Percentiles rank a stretch among this genome's conserved stretches.
These are phyloP conservation scores for Kodamaea kaohsiungensis DNA, from an alignment of 805 yeast genomes.

Conservation along the genomic window DNA sequence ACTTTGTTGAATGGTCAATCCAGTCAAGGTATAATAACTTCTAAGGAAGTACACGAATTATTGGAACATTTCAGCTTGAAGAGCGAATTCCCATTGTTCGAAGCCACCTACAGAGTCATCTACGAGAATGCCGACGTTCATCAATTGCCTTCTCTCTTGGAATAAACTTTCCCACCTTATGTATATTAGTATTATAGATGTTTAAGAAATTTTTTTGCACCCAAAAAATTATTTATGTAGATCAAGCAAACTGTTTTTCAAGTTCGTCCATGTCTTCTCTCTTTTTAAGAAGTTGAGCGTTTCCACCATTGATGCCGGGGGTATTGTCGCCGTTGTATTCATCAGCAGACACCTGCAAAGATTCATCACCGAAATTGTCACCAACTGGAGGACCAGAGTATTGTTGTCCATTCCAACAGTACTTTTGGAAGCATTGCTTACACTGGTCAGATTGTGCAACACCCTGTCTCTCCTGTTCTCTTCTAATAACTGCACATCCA, in stretches of 20 bases:
- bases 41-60: slow-evolving; percentile 88
- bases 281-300: slow-evolving; percentile 9
- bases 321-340: slow-evolving; percentile 10
- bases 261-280: neutral
- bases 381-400: slow-evolving; percentile 9
- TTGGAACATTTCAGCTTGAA: slow-evolving; percentile 52
- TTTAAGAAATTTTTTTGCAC: neutral
- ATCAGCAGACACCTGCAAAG: slow-evolving; percentile 8
- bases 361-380: slow-evolving; percentile 13
- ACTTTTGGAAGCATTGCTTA: slow-evolving; percentile 61
- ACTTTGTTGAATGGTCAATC: slow-evolving; percentile 91
- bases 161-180: slow-evolving; percentile 19
- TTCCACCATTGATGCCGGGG: slow-evolving; percentile 10
- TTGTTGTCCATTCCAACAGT: slow-evolving; percentile 72
- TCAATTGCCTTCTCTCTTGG: slow-evolving; percentile 71
- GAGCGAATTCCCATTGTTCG: slow-evolving; percentile 79
- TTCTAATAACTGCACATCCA: slow-evolving; percentile 78
- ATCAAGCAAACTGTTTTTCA: neutral
- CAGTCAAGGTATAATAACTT: slow-evolving; percentile 92
- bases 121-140: slow-evolving; percentile 74
- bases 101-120: slow-evolving; percentile 79
- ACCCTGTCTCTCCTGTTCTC: slow-evolving; percentile 70
- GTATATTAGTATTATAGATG: slow-evolving; percentile 3
- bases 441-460: slow-evolving; percentile 65
- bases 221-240: neutral